Evolutionary conservation across 257 asterid species (phyloP).

Genomic region (Schizonepeta tenuifolia): DNA sequence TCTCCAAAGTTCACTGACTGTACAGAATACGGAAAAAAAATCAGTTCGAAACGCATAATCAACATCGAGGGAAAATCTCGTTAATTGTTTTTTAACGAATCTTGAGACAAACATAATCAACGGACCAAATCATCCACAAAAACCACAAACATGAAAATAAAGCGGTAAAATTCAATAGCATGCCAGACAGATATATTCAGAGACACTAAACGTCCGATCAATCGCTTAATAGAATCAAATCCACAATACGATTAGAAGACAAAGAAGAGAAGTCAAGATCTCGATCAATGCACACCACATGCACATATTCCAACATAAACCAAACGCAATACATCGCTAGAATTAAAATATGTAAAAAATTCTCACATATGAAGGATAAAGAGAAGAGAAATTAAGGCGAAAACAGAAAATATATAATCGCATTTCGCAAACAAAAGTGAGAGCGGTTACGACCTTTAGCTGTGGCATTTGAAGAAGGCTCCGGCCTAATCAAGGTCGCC

Average conservation of each 20-base stretch:
- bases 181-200: constrained; percentile 8
- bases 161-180: not conserved
- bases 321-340: not conserved
- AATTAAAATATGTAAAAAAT: not conserved
- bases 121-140: constrained; percentile 1
- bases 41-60: not conserved
- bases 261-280: constrained; percentile 22
- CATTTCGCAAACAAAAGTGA: constrained; percentile 26
- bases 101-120: constrained; percentile 18
- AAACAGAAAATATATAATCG: constrained; percentile 21
- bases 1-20: not conserved
- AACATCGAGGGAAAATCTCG: not conserved
- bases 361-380: not conserved
- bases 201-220: constrained; percentile 8
- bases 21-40: constrained; percentile 6
- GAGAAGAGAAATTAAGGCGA: not conserved
- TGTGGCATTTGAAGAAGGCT: constrained; percentile 47
- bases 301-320: constrained; percentile 33
- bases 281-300: constrained; percentile 36
- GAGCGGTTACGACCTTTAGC: constrained; percentile 42
- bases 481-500: constrained; percentile 46
- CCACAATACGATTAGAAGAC: not conserved
- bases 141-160: not conserved
- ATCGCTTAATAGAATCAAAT: not conserved
- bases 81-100: not conserved